Evolutionary conservation across 495 filamentous ascomycete species (phyloP).

Genomic region (Xylaria longipes): DNA sequence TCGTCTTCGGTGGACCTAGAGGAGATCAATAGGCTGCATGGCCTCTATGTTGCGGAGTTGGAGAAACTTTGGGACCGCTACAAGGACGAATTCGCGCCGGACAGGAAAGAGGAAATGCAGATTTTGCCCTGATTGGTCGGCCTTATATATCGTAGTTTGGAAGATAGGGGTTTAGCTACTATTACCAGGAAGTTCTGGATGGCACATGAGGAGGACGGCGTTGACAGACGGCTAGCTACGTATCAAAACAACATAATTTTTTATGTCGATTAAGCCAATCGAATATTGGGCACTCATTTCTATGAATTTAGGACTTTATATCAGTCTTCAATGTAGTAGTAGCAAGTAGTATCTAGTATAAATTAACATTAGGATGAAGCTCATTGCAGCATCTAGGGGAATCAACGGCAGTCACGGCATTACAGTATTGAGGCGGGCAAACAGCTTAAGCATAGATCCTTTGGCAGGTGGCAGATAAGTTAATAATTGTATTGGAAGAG

Average conservation of each 20-base stretch:
- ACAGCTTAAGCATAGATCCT: too few relatives aligned
- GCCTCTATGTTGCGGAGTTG: slow-evolving; percentile 78
- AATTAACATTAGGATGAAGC: neutral
- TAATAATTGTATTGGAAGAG: neutral
- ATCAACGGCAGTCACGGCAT: neutral
- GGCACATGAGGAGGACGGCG: neutral
- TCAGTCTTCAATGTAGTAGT: neutral
- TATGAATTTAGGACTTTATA: neutral
- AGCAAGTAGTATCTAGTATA: neutral
- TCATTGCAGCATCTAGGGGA: neutral
- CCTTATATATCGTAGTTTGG: neutral
- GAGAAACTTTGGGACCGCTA: slow-evolving; percentile 83
- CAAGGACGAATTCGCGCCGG: slow-evolving; percentile 82
- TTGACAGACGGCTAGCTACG: neutral
- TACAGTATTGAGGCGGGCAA: neutral
- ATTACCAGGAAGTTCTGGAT: neutral
- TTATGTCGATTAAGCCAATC: neutral
- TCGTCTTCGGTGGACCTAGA: slow-evolving; percentile 56
- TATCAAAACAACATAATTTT: neutral
- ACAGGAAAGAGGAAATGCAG: slow-evolving; percentile 74
- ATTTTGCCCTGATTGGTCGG: slow-evolving; percentile 69
- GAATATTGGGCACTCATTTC: neutral
- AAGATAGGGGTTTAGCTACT: neutral
- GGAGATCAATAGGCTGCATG: slow-evolving; percentile 83
- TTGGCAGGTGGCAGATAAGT: neutral